phyloP scores from a whole-genome alignment of 495 filamentous ascomycete genomes.

The Penicillium desertorum region DNA sequence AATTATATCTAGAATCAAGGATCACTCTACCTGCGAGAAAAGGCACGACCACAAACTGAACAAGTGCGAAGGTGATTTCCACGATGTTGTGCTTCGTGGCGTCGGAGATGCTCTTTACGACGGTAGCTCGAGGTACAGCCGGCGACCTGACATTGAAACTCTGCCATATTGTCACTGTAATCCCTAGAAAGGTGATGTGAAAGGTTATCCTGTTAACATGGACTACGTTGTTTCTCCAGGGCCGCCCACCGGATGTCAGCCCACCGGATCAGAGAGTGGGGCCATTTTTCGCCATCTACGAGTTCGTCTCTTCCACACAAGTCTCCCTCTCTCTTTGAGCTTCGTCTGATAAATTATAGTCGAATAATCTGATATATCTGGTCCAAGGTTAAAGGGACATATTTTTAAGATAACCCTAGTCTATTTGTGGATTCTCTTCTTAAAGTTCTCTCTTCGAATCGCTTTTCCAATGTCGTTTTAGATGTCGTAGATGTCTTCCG shows the following conservation, averaged over 20 bases:
- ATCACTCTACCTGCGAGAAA: constrained; percentile 2
- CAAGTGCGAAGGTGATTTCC: neutral
- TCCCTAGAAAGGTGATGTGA: neutral
- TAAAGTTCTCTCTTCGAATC: too few relatives aligned
- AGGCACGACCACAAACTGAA: neutral
- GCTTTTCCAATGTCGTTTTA: too few relatives aligned
- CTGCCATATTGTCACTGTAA: neutral
- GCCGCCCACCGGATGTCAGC: neutral
- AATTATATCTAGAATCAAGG: neutral
- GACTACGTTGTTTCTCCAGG: neutral
- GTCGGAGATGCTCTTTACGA: constrained; percentile 4
- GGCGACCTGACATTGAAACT: neutral
- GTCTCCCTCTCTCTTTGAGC: too few relatives aligned
- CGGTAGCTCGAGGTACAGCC: neutral
- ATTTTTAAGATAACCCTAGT: too few relatives aligned
- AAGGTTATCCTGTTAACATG: neutral
- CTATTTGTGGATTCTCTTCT: too few relatives aligned
- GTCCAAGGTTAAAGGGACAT: too few relatives aligned
- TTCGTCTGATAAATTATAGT: too few relatives aligned
- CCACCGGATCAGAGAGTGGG: neutral
- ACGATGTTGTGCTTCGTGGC: neutral
- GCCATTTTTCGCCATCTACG: neutral
- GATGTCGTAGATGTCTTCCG: too few relatives aligned
- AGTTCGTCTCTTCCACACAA: too few relatives aligned
- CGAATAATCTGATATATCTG: too few relatives aligned